phyloP scores from a whole-genome alignment of 495 filamentous ascomycete species.

The Daldinia vernicosa region DNA sequence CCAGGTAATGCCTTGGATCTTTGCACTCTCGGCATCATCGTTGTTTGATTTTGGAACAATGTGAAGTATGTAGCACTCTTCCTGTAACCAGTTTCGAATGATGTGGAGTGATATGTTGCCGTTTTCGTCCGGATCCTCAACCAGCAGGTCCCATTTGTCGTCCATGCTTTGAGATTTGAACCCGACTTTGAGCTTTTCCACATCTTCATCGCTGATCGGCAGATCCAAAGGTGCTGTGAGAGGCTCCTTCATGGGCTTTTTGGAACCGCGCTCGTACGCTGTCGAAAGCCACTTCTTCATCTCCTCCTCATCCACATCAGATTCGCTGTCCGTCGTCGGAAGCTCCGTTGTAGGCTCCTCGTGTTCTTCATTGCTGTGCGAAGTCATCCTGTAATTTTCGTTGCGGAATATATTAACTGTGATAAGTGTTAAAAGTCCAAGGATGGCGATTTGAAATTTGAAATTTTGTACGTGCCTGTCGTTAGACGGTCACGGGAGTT shows the following conservation, averaged over 20 bases:
- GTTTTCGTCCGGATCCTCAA: background rate
- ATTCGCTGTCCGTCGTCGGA: background rate
- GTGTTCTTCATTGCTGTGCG: background rate
- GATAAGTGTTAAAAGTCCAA: background rate
- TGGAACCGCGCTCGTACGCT: background rate
- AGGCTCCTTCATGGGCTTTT: conserved; percentile 1
- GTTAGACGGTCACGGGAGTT: background rate
- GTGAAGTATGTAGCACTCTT: conserved; percentile 4
- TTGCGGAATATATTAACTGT: background rate
- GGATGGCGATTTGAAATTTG: too few species aligned
- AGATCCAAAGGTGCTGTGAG: conserved; percentile 2
- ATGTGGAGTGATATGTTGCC: conserved; percentile 2
- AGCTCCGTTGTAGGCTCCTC: background rate
- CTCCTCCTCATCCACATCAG: background rate
- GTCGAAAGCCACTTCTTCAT: background rate
- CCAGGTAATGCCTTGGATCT: conserved; percentile 6
- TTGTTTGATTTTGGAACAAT: background rate
- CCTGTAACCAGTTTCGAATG: background rate
- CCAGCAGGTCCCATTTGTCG: background rate
- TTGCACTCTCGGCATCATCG: background rate
- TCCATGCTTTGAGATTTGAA: background rate
- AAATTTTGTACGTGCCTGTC: too few species aligned
- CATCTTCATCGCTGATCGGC: background rate
- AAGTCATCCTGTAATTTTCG: background rate
- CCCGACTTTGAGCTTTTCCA: conserved; percentile 3